These are phyloP conservation scores for Musa balbisiana DNA, from an alignment of 202 grass and related monocot genomes.

Conservation along the genomic window DNA sequence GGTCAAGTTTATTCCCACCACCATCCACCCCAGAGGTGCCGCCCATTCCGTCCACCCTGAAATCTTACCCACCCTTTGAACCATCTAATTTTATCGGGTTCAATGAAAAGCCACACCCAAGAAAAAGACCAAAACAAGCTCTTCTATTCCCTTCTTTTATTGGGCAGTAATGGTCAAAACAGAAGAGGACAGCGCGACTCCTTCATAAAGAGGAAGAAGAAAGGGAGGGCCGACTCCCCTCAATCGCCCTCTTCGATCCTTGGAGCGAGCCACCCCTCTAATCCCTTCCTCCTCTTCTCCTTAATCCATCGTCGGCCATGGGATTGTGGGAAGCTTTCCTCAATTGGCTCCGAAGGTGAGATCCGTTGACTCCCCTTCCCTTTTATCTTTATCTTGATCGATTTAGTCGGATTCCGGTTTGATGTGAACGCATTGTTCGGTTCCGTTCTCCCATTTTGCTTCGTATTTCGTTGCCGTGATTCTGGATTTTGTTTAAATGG, in stretches of 20 bases:
- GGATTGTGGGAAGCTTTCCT: constrained; percentile 96
- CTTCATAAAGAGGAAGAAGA: constrained; percentile 18
- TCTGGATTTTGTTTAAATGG: not conserved
- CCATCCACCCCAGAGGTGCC: not conserved
- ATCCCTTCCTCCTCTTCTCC: not conserved
- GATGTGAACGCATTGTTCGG: not conserved
- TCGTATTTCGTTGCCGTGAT: not conserved
- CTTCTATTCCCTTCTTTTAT: not conserved
- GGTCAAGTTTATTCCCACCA: not conserved
- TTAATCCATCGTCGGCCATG: constrained; percentile 33
- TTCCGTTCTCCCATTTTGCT: not conserved
- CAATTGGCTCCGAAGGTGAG: constrained; percentile 90
- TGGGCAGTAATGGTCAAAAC: not conserved
- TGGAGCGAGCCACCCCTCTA: not conserved
- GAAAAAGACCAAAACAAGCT: not conserved
- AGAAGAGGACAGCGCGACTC: not conserved
- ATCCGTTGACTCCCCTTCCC: not conserved
- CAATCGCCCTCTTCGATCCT: not conserved
- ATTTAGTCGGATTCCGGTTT: not conserved
- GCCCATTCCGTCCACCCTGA: not conserved
- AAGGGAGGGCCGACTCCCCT: constrained; percentile 43
- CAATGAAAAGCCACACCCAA: not conserved
- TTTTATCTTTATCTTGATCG: no score
- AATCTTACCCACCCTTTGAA: not conserved
- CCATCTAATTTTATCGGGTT: not conserved